Conservation (phyloP, 106 monocot genomes). For the Ottelia alismoides region DNA sequence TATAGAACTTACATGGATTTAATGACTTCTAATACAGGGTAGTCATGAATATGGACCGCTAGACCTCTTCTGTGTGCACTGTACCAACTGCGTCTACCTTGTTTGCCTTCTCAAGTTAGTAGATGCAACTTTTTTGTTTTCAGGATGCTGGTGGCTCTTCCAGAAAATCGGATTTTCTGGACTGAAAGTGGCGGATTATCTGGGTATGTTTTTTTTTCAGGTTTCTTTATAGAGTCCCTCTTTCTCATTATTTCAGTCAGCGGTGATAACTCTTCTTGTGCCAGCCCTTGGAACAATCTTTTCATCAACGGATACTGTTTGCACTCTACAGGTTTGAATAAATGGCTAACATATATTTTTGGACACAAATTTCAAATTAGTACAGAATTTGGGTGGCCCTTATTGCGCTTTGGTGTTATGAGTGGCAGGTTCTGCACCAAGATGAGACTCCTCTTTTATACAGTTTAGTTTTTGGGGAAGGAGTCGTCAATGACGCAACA, state of each 20-base stretch:
- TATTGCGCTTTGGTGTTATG: neutral
- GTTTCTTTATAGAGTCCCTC: neutral
- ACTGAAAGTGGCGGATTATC: slow-evolving; percentile 44
- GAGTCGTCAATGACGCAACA: slow-evolving; percentile 85
- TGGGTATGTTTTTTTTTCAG: slow-evolving; percentile 31
- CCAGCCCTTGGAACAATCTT: slow-evolving; percentile 78
- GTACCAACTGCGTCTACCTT: neutral
- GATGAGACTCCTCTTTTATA: slow-evolving; percentile 72
- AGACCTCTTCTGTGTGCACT: no score
- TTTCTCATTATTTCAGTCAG: neutral
- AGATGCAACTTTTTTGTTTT: neutral
- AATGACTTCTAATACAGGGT: no score
- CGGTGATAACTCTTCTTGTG: slow-evolving; percentile 1
- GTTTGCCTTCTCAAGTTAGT: neutral
- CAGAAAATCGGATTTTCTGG: slow-evolving; percentile 61
- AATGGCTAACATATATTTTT: neutral
- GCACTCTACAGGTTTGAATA: slow-evolving; percentile 59
- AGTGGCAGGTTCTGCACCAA: slow-evolving; percentile 44
- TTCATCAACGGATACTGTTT: slow-evolving; percentile 81
- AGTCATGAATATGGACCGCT: no score
- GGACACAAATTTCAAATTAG: neutral
- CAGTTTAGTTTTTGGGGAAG: slow-evolving; percentile 88
- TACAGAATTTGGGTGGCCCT: neutral
- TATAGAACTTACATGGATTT: neutral
- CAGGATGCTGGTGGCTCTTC: slow-evolving; percentile 76